phyloP scores from a whole-genome alignment of 1,284 basidiomycete genomes.

The Rhodotorula sp. region DNA sequence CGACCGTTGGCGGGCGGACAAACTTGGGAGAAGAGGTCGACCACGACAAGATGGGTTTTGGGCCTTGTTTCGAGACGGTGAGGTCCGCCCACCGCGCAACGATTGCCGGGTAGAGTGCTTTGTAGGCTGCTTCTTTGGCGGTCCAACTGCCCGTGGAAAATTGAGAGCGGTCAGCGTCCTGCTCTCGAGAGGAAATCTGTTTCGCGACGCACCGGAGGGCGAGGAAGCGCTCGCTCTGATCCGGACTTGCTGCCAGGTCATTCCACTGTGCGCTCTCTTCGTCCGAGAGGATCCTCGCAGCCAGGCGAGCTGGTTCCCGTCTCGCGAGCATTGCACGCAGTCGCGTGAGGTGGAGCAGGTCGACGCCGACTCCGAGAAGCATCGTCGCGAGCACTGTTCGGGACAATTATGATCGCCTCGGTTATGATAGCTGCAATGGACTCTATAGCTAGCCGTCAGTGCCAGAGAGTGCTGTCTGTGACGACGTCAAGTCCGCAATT shows the following conservation, averaged over 20 bases:
- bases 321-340: conserved; percentile 29
- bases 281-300: conserved; percentile 34
- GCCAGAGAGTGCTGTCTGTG: too few species aligned
- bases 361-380: conserved; percentile 43
- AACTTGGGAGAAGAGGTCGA: not conserved
- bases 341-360: conserved; percentile 40
- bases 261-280: conserved; percentile 17
- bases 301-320: conserved; percentile 30
- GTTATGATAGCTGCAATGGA: too few species aligned
- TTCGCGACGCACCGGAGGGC: conserved; percentile 35
- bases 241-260: accelerated
- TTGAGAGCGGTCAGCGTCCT: not conserved
- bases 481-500: too few species aligned
- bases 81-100: conserved; percentile 42
- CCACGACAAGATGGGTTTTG: conserved; percentile 22
- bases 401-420: too few species aligned
- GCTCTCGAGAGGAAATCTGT: not conserved
- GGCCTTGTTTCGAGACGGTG: conserved; percentile 22
- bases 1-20: too few species aligned
- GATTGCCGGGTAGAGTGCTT: conserved; percentile 42
- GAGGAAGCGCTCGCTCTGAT: conserved; percentile 18
- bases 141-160: conserved; percentile 41
- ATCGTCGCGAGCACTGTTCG: not conserved
- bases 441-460: too few species aligned
- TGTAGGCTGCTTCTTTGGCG: conserved; percentile 48